A percentile compares a stretch with the other conserved stretches of the same genome.
Conservation (phyloP, 73 alveolate species). For the Uronychia binucleata region DNA sequence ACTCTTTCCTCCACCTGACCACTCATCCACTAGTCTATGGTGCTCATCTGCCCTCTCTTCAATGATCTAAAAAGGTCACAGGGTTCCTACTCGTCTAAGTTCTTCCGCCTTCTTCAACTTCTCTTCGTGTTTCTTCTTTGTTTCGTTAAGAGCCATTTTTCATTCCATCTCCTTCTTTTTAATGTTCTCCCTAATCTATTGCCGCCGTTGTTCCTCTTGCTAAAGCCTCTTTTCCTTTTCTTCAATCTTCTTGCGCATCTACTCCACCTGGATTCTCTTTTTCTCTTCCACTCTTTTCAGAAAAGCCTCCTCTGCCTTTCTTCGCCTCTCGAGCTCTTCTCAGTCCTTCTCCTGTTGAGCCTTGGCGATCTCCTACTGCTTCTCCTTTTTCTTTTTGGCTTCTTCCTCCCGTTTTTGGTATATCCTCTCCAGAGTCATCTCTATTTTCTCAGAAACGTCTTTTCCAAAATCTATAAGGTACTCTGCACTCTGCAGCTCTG, state of each 20-base stretch:
- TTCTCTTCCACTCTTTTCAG: neutral
- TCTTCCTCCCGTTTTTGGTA: neutral
- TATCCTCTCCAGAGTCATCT: neutral
- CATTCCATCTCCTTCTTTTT: neutral
- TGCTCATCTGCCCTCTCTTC: neutral
- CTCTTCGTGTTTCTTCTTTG: neutral
- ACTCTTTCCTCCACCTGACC: conserved; percentile 54
- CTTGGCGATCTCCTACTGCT: neutral
- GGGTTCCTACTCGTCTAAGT: neutral
- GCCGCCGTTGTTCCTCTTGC: neutral
- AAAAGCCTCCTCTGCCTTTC: neutral
- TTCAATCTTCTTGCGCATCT: neutral
- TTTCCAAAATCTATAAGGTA: no score
- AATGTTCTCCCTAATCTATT: neutral
- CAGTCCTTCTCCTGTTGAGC: neutral
- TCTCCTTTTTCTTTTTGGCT: neutral
- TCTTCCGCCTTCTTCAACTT: neutral
- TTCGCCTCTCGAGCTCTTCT: neutral
- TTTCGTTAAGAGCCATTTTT: neutral
- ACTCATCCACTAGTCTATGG: neutral
- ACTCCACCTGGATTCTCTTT: neutral
- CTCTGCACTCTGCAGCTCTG: no score
- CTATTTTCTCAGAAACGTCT: no score
- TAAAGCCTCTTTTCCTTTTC: neutral
- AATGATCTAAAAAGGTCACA: neutral